These are phyloP conservation scores for Bjerkandera adusta DNA, from an alignment of 1,284 basidiomycete species.

Conservation along the genomic window DNA sequence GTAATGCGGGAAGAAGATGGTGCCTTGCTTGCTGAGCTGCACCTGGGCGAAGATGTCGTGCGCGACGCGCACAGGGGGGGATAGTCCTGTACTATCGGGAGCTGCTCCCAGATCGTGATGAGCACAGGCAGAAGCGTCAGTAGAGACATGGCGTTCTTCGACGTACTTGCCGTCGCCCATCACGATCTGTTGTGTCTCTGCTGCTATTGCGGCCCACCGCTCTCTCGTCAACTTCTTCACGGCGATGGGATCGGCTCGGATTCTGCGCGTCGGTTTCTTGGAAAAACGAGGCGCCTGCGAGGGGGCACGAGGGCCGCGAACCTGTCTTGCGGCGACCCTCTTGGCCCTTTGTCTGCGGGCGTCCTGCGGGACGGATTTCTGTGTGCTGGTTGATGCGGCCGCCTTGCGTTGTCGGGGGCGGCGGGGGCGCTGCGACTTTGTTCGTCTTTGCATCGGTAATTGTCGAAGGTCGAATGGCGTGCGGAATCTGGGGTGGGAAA, in stretches of 20 bases:
- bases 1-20: constrained; percentile 40
- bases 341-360: constrained; percentile 3
- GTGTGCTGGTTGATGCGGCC: constrained; percentile 1
- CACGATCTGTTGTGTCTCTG: constrained; percentile 40
- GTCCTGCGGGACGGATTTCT: constrained; percentile 1
- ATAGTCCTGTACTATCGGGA: background rate
- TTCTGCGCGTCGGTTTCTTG: no score
- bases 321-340: constrained; percentile 1
- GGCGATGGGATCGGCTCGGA: no score
- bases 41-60: constrained; percentile 41
- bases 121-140: constrained; percentile 13
- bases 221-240: constrained; percentile 22
- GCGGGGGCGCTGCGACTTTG: no score
- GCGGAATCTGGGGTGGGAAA: no score
- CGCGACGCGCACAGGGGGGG: constrained; percentile 15
- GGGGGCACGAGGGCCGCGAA: background rate
- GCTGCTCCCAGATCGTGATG: constrained; percentile 13
- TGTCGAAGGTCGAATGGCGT: no score
- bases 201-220: constrained; percentile 32
- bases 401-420: constrained; percentile 2
- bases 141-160: constrained; percentile 32
- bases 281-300: background rate
- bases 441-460: no score
- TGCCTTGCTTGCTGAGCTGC: constrained; percentile 35
- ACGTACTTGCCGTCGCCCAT: constrained; percentile 46